A percentile compares a stretch with the other conserved stretches of the same genome.
These are phyloP conservation scores for Starmerella vaccinii DNA, from an alignment of 805 yeast genomes.

Conservation along the genomic window DNA sequence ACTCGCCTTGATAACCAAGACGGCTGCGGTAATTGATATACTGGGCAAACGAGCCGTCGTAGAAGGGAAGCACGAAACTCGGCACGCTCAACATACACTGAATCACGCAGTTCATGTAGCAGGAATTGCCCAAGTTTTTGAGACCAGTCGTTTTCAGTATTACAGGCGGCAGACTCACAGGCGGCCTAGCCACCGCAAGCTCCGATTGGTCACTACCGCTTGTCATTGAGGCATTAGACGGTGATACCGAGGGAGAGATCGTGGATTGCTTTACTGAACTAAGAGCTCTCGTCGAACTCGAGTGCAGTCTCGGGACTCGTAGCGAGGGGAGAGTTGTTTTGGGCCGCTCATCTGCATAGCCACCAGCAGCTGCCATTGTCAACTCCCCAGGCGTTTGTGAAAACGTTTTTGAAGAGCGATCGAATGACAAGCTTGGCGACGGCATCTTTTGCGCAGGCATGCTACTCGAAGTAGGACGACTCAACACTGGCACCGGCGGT, in stretches of 20 bases:
- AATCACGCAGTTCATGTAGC: constrained; percentile 84
- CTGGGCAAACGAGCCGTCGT: constrained; percentile 47
- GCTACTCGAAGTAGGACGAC: not conserved
- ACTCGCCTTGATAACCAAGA: constrained; percentile 69
- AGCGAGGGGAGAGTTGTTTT: constrained; percentile 5
- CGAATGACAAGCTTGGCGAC: not conserved
- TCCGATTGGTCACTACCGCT: not conserved
- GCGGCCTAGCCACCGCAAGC: no score
- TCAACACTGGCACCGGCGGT: not conserved
- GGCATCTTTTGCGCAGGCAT: not conserved
- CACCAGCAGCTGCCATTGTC: not conserved
- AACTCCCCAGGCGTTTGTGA: not conserved
- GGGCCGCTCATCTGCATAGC: constrained; percentile 16
- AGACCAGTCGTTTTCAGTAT: constrained; percentile 47
- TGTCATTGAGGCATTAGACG: not conserved
- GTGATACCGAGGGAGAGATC: no score
- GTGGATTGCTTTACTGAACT: no score
- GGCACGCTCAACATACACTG: constrained; percentile 75
- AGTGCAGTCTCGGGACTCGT: constrained; percentile 12
- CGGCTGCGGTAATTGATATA: constrained; percentile 64
- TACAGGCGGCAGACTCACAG: not conserved
- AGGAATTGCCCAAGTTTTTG: constrained; percentile 75
- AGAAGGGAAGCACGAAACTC: constrained; percentile 52
- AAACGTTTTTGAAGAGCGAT: not conserved
- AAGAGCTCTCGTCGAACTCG: not conserved